A percentile compares a stretch with the other conserved stretches of the same genome.
Evolutionary conservation across 345 rosid genomes (phyloP).

Genomic region (Eucalyptus sp.): DNA sequence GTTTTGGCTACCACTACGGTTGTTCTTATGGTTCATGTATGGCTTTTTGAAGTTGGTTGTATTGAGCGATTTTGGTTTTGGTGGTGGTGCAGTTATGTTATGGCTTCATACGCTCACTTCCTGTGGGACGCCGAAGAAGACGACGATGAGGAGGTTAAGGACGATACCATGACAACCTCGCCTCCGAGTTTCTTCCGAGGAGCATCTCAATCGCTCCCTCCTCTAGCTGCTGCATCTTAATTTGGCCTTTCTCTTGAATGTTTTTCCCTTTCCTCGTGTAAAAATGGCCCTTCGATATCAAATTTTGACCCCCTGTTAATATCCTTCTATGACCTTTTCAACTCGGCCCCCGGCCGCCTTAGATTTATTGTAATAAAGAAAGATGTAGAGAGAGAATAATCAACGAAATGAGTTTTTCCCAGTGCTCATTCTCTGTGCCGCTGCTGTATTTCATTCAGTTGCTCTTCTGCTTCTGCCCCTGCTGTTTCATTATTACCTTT

Average conservation of each 20-base stretch:
- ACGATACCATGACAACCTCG: not conserved
- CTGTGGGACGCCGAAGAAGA: constrained; percentile 89
- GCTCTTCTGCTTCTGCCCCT: not conserved
- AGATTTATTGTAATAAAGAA: not conserved
- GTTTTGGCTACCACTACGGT: not conserved
- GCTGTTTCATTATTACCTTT: not conserved
- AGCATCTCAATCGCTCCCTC: constrained; percentile 8
- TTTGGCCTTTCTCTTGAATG: not conserved
- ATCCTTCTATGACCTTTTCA: not conserved
- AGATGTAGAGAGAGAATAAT: not conserved
- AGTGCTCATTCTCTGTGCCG: not conserved
- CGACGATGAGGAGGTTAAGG: constrained; percentile 5
- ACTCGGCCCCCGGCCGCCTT: not conserved
- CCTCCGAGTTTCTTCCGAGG: constrained; percentile 20
- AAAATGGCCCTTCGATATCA: not conserved
- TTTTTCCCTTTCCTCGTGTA: not conserved
- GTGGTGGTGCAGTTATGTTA: constrained; percentile 50
- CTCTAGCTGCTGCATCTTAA: constrained; percentile 55
- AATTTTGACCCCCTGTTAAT: not conserved
- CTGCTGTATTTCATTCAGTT: not conserved
- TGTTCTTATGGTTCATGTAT: not conserved
- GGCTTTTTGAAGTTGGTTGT: not conserved
- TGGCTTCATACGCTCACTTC: constrained; percentile 84
- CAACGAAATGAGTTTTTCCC: not conserved
- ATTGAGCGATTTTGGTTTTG: not conserved